phyloP scores from a whole-genome alignment of 805 yeast genomes.

The Kluyveromyces siamensis region DNA sequence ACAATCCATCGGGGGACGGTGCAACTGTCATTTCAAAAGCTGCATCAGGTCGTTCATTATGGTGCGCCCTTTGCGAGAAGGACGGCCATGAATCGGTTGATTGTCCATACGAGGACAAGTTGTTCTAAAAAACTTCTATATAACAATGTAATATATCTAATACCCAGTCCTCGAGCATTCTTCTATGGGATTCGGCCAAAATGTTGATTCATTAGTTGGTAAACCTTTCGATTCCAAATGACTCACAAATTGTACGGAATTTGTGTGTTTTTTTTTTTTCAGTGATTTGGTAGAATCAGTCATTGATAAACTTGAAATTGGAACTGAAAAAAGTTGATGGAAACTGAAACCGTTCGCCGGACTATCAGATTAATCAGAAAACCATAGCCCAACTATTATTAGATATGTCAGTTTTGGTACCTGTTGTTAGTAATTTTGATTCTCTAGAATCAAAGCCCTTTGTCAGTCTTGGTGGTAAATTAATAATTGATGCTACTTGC shows the following conservation, averaged over 20 bases:
- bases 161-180: background rate
- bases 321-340: too few species aligned
- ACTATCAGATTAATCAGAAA: too few species aligned
- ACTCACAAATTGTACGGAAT: background rate
- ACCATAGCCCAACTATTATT: background rate
- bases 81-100: conserved; percentile 82
- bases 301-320: background rate
- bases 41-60: conserved; percentile 60
- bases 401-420: conserved; percentile 30
- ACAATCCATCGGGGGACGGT: conserved; percentile 1
- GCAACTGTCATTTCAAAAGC: conserved; percentile 35
- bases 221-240: background rate
- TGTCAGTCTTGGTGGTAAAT: conserved; percentile 19
- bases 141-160: background rate
- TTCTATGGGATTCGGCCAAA: too few species aligned
- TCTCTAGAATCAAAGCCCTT: conserved; percentile 13
- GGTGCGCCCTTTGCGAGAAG: conserved; percentile 93
- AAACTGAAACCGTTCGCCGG: too few species aligned
- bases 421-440: conserved; percentile 17
- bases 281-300: background rate
- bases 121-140: background rate
- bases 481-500: conserved; percentile 18
- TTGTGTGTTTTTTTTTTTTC: background rate
- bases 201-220: too few species aligned
- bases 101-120: conserved; percentile 62